Base-by-base conservation (phyloP, 768 basidiomycete genomes). In the Tylopilus sp. region DNA sequence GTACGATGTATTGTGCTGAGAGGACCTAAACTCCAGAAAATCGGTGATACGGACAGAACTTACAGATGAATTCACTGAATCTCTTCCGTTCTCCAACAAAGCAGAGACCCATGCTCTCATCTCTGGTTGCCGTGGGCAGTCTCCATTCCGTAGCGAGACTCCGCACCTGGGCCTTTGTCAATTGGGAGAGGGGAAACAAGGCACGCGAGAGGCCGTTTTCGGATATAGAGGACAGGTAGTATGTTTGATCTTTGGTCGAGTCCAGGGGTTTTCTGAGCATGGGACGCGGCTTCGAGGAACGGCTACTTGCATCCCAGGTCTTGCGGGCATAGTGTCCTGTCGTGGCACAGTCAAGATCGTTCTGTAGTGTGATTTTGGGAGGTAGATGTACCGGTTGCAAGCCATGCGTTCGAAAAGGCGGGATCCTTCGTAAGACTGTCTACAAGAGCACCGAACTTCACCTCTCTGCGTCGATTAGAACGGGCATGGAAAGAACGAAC, bases 91-190 rank as follows among this genome's bases (percentile, higher is more conserved):
- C 82, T 6, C 94, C 95, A 2, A 98, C 85, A 58, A 98, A 98
- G 63, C 95, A 98, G 17, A 98, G 79, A 0, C 95, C 95, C 83
- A 96, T 93, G 68, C 90, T 93, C 64, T 98, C 95, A 17, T 76
- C 78, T 54, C 91, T 78, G 3, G 80, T 75, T 0, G 91, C 89
- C 3, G 86, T 93, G 4, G 86, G 84, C 19, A 98, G 69, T 1
- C 67, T 71, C 65, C 79, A 80, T 29, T 79, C 65, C 10, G 69
- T 69, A 0, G 95, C 95, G 17, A 96, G 72, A 52, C 78, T 75
- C 14, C 92, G 80, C 1, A 97, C 91, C 58, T 86, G 74, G 0
- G 75, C 57, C 69, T 98, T 98, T 7, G 71, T 77, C 10, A 88
- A 63, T 13, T 73, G 64, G 4, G 81, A 86, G 7, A 98, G 72